Conservation (phyloP, 108 stramenopile genomes). For the Skeletonema menzelii region DNA sequence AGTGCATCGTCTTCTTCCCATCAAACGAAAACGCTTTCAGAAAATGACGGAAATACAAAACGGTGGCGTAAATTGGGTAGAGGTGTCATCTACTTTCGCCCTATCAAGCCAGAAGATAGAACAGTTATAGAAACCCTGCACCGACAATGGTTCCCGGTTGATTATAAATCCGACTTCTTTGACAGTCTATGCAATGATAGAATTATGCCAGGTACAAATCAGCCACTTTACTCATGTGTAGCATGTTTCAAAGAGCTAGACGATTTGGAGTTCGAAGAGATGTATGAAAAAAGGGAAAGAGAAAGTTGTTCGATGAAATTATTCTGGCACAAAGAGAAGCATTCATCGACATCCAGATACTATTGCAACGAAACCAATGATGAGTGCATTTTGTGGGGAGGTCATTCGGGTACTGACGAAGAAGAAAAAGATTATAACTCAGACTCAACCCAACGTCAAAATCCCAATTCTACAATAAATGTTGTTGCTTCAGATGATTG, state of each 20-base stretch:
- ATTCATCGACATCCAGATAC: not conserved
- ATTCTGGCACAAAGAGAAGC: not conserved
- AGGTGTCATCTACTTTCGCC: conserved; percentile 52
- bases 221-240: conserved; percentile 4
- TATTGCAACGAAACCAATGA: conserved; percentile 3
- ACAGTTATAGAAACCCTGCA: conserved; percentile 57
- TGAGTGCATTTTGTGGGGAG: conserved; percentile 28
- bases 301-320: not conserved
- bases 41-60: not conserved
- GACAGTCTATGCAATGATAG: conserved; percentile 24
- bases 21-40: not conserved
- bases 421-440: not conserved
- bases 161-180: conserved; percentile 70
- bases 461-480: not conserved
- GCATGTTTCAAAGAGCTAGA: conserved; percentile 17
- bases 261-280: conserved; percentile 2
- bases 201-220: not conserved
- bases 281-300: not conserved
- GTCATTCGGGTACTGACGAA: not conserved
- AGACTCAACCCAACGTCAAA: not conserved
- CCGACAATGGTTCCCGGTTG: conserved; percentile 79
- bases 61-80: not conserved
- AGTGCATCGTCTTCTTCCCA: no score
- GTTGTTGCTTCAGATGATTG: not conserved
- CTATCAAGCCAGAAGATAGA: conserved; percentile 55